Base-by-base conservation (phyloP, 2,329 filamentous ascomycete species). In the Aulographum hederae region DNA sequence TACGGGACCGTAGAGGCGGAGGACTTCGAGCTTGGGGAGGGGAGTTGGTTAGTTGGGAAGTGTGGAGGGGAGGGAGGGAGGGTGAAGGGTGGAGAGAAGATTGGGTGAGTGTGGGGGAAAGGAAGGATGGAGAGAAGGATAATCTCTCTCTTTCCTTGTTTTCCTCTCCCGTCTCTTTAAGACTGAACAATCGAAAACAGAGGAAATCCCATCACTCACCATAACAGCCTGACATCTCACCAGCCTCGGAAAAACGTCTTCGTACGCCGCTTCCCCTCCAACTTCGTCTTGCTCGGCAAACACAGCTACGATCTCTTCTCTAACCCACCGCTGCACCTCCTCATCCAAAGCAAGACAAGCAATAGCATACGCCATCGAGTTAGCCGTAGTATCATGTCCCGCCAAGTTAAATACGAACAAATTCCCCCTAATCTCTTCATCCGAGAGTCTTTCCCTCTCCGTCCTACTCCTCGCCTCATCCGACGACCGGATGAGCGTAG, bases 271-370 rank as follows among this genome's bases (percentile, higher is more conserved):
- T 2, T 42, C 37, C 8, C 21, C 21, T n/a, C n/a, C n/a, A n/a
- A n/a, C n/a, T n/a, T n/a, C n/a, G n/a, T n/a, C n/a, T n/a, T n/a
- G n/a, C 8, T 25, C n/a, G 8, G 8, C n/a, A n/a, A 25, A 25
- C 8, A 25, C n/a, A 8, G 21, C 21, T 28, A 56, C 45, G 23
- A 67, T 47, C 39, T 70, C 67, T 33, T 61, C 61, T 6, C 46
- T 46, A 3, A 69, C 41, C 63, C 65, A 69, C 3, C 55, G 52
- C 43, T 70, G 65, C 47, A 57, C 58, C 32, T 61, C 42, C 0
- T 61, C 60, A 35, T 63, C 46, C 2, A 52, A 43, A 2, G 61
- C 54, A 1, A 69, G 48, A 3, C 65, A 43, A 1, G 54, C 51
- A n/a, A 67, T 41, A 3, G 60, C 56, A 38, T 60, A 69, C 1